phyloP scores from a whole-genome alignment of 2,329 filamentous ascomycete species.

The Phaeoacremonium minimum region DNA sequence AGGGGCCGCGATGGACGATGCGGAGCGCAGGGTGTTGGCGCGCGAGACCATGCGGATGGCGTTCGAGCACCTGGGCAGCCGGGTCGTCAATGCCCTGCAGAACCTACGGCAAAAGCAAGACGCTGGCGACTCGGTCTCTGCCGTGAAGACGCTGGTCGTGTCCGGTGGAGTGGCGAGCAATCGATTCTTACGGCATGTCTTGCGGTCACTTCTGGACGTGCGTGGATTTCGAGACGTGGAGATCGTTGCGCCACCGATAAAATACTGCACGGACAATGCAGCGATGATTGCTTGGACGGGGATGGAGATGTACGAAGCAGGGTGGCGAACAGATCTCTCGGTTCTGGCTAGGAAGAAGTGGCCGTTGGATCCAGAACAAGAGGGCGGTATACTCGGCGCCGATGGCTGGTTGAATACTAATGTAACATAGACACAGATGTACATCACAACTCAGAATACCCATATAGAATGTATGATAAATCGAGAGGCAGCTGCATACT shows the following conservation, averaged over 20 bases:
- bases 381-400: constrained; percentile 65
- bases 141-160: constrained; percentile 65
- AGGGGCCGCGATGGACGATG: constrained; percentile 36
- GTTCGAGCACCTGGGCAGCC: constrained; percentile 81
- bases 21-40: constrained; percentile 67
- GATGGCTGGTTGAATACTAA: constrained; percentile 35
- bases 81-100: constrained; percentile 65
- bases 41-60: constrained; percentile 70
- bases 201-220: constrained; percentile 53
- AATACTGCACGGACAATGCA: constrained; percentile 89
- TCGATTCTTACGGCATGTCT: constrained; percentile 66
- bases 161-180: constrained; percentile 92
- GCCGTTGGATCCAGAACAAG: constrained; percentile 61
- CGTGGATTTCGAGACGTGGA: constrained; percentile 59
- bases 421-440: no score
- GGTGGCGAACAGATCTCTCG: constrained; percentile 61
- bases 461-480: no score
- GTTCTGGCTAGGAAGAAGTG: constrained; percentile 64
- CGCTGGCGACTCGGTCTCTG: constrained; percentile 3
- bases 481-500: no score
- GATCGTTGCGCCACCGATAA: constrained; percentile 69
- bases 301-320: constrained; percentile 83
- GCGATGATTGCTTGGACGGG: constrained; percentile 97
- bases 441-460: no score
- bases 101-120: constrained; percentile 5